Base-by-base conservation (phyloP, 768 basidiomycete genomes). In the Panaeolus cyanescens region DNA sequence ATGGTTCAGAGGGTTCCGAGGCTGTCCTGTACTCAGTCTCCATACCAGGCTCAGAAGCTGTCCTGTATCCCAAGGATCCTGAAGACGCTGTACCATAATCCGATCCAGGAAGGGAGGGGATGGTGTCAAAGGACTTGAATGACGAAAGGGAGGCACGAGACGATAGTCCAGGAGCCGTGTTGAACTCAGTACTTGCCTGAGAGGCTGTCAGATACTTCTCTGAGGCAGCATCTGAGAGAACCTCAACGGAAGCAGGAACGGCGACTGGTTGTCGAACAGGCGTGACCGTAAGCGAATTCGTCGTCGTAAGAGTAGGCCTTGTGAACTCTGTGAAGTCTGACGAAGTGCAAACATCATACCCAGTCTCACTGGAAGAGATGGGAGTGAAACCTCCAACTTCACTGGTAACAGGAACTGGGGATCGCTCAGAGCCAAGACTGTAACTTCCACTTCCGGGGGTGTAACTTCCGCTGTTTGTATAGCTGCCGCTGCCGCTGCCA, bases 111-210 rank as follows among this genome's bases (percentile, higher is more conserved):
- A 50, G 45, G 19, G 45, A 68, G 20, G 71, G 67, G 33, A 76
- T 76, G 5, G 74, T 72, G 2, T 70, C 67, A 30, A 74, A 67
- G 4, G 75, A 74, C 58, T 73, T 70, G 59, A 73, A 75, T 0
- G 75, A 75, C 2, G 62, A 65, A 36, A 72, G 68, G 0, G 74
- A 75, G 4, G 67, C 65, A 10, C 66, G 64, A 19, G 70, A 67
- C 83, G 59, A 60, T 22, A 66, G 36, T 7, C 73, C 69, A n/a
- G 75, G 61, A 1, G 71, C 73, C 19, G 71, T 73, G 4, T 80
- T 74, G 63, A 86, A 89, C 1, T 83, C 83, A 7, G 81, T 82
- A 61, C 82, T 85, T 12, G 78, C 84, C 20, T 79, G 80, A 30
- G 81, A 82, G 0, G 78, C 79, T 2, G 82, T 80, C 5, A 80